Base-by-base conservation (phyloP, 2,329 filamentous ascomycete species). In the Teratosphaeriaceae sp. region DNA sequence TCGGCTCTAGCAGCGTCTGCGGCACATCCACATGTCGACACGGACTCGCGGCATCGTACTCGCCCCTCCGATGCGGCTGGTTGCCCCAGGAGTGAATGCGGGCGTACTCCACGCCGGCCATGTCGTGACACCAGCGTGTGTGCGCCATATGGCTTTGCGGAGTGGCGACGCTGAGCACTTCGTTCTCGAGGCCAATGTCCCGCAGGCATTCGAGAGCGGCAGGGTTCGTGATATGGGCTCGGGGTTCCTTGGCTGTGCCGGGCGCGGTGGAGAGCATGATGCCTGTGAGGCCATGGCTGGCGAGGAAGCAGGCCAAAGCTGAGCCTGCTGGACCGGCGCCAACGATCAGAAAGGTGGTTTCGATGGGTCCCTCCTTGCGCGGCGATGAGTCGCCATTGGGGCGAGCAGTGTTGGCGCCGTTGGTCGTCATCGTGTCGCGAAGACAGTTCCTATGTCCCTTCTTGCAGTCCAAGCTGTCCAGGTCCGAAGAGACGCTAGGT, bases 211-310 rank as follows among this genome's bases (percentile, higher is more conserved):
- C 78, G 15, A 76, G 55, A 0, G 74, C 74, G 0, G 75, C 75
- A 58, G 73, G 74, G 54, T 80, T 82, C 33, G 73, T 79, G 43
- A 80, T 76, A 54, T 81, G 78, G 0, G 77, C 78, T 20, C 78
- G 64, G 1, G 78, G 78, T 1, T 76, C 79, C 44, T 74, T 64
- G 1, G 77, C 74, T 1, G 71, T 77, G 3, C 70, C 68, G 0
- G 73, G 58, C 0, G 71, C 68, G 2, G 66, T 55, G 5, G 69
- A 68, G 39, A 82, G 65, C 48, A 80, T 69, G 34, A 80, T 66
- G 1, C 78, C 78, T 22, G 61, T 72, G 3, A 75, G 56, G 2
- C 54, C 55, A 48, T 62, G 48, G 18, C 52, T 53, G 18, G 58
- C 53, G 31, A 63, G 55, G 42, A 63, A 63, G 48, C 52, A 58